Evolutionary conservation across 306 rosid species (phyloP), one percentile per base, ranked within the genome.

Genomic region (Vigna hirtella): DNA sequence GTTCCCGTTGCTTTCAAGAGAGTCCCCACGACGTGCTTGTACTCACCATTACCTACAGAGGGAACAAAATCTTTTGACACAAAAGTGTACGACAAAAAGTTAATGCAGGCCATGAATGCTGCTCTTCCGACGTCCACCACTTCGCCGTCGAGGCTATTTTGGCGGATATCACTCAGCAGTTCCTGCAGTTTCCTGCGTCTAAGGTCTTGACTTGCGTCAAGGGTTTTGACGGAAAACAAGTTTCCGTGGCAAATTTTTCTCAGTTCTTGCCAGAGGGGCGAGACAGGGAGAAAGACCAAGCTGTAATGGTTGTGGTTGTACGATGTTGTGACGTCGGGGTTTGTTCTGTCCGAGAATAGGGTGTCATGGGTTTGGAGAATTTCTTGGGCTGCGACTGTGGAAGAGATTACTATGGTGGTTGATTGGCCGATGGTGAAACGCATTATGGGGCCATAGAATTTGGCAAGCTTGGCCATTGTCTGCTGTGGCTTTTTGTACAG

Each of bases 41-140:
- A 76, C 5, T 82, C 68, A 6, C 61, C 75, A 0, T 12, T 2
- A 8, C 65, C 77, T 9, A 59, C 17, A 1, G 80, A 81, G 5
- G 71, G 67, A 8, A 78, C 88, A 16, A 88, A 76, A 85, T 90
- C 92, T 4, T 78, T 38, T 0, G 89, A 88, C 1, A 86, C 82
- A 32, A 90, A 73, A 11, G 89, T 83, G 56, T 77, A 55, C 0
- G 89, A 90, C 2, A 90, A 11, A 65, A 84, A 30, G 50, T 86
- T 86, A 2, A 88, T 73, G 13, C 83, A 34, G 0, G 87, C 72
- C 51, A 36, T 64, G 72, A 86, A 90, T 16, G 85, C 88, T 0
- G 84, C 84, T 45, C 52, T 79, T 6, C 85, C 88, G 4, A 90
- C 53, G 8, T 88, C 92, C 2, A 90, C 67, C 0, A 62, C 71